Evolutionary conservation across 768 basidiomycete species (phyloP), one percentile per base, ranked within the genome.

Genomic region (Tubosaeta sp.): DNA sequence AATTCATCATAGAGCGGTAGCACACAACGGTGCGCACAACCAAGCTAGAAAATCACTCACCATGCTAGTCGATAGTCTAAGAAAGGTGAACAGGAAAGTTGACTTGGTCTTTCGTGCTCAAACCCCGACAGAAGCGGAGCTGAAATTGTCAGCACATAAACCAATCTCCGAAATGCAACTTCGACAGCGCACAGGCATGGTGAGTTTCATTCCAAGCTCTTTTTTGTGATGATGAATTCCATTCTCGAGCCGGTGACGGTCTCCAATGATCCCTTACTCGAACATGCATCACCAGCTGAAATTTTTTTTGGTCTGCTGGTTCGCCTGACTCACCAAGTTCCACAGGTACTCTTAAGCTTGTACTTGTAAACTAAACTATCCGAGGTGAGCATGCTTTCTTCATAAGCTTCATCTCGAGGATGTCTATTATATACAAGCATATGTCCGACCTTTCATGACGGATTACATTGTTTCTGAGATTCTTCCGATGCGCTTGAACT

Each of bases 201-300:
- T 77, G 66, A 74, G 75, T 57, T 16, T 31, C 7, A 32, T 22
- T 57, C 39, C 40, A 46, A 40, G n/a, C 40, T 31, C 6, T 30
- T 65, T 62, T 69, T 65, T 7, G 68, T 78, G 84, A 86, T 81
- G 84, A 86, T 83, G 77, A 57, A 69, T 74, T 82, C 82, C 82
- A 83, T 82, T 81, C 69, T 63, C 81, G 84, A 85, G 84, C 74
- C 66, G 83, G 84, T 81, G 85, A 87, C 69, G 74, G 68, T 77
- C 68, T 66, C 71, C 73, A 71, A 80, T 85, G 84, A 85, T 76
- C 84, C 84, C 66, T 68, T 46, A 69, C 83, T 86, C 84, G 74
- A 82, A 85, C 84, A 86, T 87, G 85, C 85, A 87, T 75, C 74
- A 75, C 74, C 74, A 76, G 70, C 74, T 71, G 74, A 75, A 67